Percentiles rank a stretch among this genome's conserved stretches.
Evolutionary conservation across 139 green algal species (phyloP).

Genomic region (Tetradesmus obliquus): DNA sequence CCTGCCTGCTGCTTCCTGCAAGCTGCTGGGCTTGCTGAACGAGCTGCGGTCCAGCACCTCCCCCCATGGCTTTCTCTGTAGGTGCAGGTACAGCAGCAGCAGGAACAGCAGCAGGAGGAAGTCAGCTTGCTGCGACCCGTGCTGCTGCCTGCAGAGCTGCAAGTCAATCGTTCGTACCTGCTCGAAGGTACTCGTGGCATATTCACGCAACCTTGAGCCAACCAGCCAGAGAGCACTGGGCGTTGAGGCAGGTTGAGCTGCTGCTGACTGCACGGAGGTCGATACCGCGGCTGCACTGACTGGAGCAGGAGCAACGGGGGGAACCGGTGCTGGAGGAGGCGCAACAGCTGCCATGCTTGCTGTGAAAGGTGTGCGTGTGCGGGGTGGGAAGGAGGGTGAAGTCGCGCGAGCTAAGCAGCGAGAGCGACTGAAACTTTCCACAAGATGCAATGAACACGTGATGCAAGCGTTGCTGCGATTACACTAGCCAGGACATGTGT

Average conservation of each 20-base stretch:
- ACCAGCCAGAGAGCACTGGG: constrained; percentile 20
- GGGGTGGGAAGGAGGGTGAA: background rate
- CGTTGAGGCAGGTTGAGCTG: constrained; percentile 1
- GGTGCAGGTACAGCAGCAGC: background rate
- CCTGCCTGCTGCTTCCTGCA: constrained; percentile 80
- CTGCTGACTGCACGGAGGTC: constrained; percentile 8
- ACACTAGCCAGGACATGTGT: background rate
- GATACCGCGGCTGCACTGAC: background rate
- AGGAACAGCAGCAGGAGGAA: background rate
- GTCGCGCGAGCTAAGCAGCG: background rate
- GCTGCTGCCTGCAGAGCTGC: background rate
- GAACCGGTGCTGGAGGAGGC: background rate
- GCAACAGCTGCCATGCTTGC: background rate
- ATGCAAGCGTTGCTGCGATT: background rate
- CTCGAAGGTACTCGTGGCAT: constrained; percentile 37
- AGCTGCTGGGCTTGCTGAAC: constrained; percentile 79
- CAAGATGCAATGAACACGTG: background rate
- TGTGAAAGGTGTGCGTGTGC: background rate
- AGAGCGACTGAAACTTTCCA: background rate
- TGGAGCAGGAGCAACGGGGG: background rate
- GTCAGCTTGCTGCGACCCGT: background rate
- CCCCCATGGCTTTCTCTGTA: constrained; percentile 90
- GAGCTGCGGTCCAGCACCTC: constrained; percentile 87
- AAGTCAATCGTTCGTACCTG: background rate
- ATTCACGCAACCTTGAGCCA: constrained; percentile 34